These are phyloP conservation scores for Podospora fimiseda DNA, from an alignment of 495 filamentous ascomycete genomes.

Conservation along the genomic window DNA sequence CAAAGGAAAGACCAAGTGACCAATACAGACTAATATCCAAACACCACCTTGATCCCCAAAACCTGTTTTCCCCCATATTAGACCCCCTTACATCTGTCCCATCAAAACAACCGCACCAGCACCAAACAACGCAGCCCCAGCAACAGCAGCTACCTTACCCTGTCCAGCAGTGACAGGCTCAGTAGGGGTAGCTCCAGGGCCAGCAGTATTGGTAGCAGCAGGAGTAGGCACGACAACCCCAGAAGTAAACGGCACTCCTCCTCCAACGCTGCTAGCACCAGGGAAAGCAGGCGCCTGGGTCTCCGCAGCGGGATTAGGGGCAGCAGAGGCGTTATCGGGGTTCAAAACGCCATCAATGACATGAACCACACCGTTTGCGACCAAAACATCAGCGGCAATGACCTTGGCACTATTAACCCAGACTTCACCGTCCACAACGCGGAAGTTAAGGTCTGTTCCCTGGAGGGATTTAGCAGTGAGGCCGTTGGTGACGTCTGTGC, in stretches of 20 bases:
- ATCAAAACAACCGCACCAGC: slow-evolving; percentile 26
- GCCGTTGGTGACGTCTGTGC: slow-evolving; percentile 32
- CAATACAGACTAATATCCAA: too few relatives aligned
- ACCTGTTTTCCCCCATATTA: background rate
- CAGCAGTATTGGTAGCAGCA: slow-evolving; percentile 13
- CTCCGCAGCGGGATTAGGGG: slow-evolving; percentile 38
- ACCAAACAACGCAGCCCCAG: slow-evolving; percentile 33
- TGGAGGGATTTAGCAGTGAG: slow-evolving; percentile 35
- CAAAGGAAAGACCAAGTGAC: too few relatives aligned
- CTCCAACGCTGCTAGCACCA: slow-evolving; percentile 37
- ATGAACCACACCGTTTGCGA: slow-evolving; percentile 63
- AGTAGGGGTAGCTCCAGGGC: background rate
- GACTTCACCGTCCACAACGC: slow-evolving; percentile 36
- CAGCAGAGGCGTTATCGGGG: slow-evolving; percentile 45
- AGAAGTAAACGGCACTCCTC: slow-evolving; percentile 42
- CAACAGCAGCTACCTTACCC: slow-evolving; percentile 5
- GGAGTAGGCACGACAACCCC: slow-evolving; percentile 29
- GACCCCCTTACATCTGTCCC: background rate
- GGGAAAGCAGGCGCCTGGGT: slow-evolving; percentile 46
- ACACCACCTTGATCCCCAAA: background rate
- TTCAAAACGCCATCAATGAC: slow-evolving; percentile 61
- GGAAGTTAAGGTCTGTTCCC: slow-evolving; percentile 48
- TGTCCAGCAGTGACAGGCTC: background rate
- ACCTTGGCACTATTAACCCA: slow-evolving; percentile 37
- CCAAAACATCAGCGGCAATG: slow-evolving; percentile 47